Base-by-base conservation (phyloP, 768 basidiomycete genomes). In the Xanthoconium purpureum region DNA sequence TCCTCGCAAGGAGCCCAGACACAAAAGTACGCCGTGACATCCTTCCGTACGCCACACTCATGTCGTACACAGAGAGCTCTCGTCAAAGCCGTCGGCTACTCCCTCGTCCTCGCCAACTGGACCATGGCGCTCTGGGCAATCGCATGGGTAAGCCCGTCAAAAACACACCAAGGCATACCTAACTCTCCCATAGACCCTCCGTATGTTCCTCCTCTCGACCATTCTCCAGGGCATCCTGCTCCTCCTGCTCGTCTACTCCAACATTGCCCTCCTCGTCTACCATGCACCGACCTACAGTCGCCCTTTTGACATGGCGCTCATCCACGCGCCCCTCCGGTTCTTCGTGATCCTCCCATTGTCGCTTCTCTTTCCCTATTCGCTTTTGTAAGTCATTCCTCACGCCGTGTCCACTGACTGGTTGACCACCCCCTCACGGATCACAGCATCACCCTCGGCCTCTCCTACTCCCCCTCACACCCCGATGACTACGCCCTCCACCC, bases 251-350 rank as follows among this genome's bases (percentile, higher is more conserved):
- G 63, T 91, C 10, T 94, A 91, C 61, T 85, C 91, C 52, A 93
- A 94, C 66, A 64, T 93, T 45, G 84, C 84, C 0, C 78, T 96
- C 7, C 75, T 94, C 42, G 73, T 87, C 15, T 92, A 94, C 65
- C 88, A 88, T 46, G 71, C 78, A 0, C 87, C 88, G 0, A 80
- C 75, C 0, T 74, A 74, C 24, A 68, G 73, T 0, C 80, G 84
- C 1, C 91, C 91, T 0, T 70, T 95, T 39, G 92, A 94, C 69
- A 84, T 83, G 35, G 78, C 85, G 0, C 85, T 95, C 61, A 90
- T 97, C 54, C 94, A 97, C 62, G 89, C 90, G 0, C 95, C 95
- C 0, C 76, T 96, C 51, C 79, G 90, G 3, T 85, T 92, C 56
- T 52, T 80, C 69, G 63, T 83, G 82, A 47, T 88, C 77, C 83